Conservation (phyloP, 208 protist genomes). For the Wallacemonas sp. region DNA sequence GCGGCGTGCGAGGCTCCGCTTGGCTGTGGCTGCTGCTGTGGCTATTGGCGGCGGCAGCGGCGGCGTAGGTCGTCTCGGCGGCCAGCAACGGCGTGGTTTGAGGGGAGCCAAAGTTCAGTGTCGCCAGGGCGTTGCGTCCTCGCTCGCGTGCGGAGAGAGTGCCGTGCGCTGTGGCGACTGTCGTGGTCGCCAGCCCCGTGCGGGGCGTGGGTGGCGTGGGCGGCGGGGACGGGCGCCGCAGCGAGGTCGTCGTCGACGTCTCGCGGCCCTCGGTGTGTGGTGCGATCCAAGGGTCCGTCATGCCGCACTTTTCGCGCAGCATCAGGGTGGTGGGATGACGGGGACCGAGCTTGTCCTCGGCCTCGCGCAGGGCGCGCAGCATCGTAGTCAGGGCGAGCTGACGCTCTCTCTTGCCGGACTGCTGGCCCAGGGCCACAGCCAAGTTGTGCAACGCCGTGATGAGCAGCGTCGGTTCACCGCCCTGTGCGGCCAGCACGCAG, state of each 20-base stretch:
- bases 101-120: conserved; percentile 37
- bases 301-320: conserved; percentile 66
- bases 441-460: conserved; percentile 86
- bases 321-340: conserved; percentile 71
- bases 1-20: too few relatives aligned
- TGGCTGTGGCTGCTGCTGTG: too few relatives aligned
- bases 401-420: conserved; percentile 40
- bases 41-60: too few relatives aligned
- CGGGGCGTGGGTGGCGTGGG: too few relatives aligned
- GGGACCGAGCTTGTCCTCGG: conserved; percentile 54
- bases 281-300: too few relatives aligned
- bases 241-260: too few relatives aligned
- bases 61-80: too few relatives aligned
- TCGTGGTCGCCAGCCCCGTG: too few relatives aligned
- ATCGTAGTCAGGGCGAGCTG: conserved; percentile 65
- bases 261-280: too few relatives aligned
- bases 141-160: conserved; percentile 15
- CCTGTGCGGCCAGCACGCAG: conserved; percentile 56
- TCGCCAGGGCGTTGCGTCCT: conserved; percentile 35
- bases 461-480: conserved; percentile 63
- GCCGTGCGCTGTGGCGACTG: too few relatives aligned
- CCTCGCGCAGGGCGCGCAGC: conserved; percentile 65
- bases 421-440: conserved; percentile 69
- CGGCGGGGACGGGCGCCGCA: too few relatives aligned
- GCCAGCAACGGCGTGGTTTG: background rate